These are phyloP conservation scores for Podaxis sp. DNA, from an alignment of 768 basidiomycete genomes.

Conservation along the genomic window DNA sequence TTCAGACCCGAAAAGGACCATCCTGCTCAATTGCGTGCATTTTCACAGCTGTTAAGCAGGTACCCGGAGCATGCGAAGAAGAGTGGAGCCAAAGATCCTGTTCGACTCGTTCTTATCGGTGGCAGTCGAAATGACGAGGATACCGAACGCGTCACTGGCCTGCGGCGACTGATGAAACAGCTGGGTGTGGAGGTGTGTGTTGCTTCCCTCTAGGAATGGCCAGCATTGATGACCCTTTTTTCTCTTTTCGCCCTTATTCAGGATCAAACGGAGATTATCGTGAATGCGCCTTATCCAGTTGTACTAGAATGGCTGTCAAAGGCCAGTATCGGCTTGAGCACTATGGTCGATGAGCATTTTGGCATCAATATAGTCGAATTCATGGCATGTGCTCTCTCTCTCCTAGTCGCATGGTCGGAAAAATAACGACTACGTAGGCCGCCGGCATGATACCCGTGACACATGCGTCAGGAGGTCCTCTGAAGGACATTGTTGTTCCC, in stretches of 20 bases:
- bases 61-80: conserved; percentile 58
- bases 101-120: conserved; percentile 78
- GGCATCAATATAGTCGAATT: conserved; percentile 98
- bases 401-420: neutral
- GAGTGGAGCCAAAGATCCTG: conserved; percentile 22
- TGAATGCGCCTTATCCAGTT: conserved; percentile 78
- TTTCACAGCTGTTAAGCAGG: conserved; percentile 53
- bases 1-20: conserved; percentile 94
- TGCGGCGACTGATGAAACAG: conserved; percentile 58
- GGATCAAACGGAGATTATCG: conserved; percentile 72
- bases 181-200: conserved; percentile 59
- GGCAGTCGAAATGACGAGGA: conserved; percentile 83
- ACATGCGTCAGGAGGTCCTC: conserved; percentile 91
- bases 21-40: conserved; percentile 69
- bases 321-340: conserved; percentile 86
- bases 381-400: conserved; percentile 62
- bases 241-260: conserved; percentile 27
- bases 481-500: conserved; percentile 89
- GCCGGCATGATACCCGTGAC: conserved; percentile 91
- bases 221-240: neutral
- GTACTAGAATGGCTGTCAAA: conserved; percentile 70
- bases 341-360: conserved; percentile 99
- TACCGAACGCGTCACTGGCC: conserved; percentile 58
- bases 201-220: neutral
- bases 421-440: conserved; percentile 55